phyloP scores from a whole-genome alignment of 306 rosid species.

The Inga laurina region DNA sequence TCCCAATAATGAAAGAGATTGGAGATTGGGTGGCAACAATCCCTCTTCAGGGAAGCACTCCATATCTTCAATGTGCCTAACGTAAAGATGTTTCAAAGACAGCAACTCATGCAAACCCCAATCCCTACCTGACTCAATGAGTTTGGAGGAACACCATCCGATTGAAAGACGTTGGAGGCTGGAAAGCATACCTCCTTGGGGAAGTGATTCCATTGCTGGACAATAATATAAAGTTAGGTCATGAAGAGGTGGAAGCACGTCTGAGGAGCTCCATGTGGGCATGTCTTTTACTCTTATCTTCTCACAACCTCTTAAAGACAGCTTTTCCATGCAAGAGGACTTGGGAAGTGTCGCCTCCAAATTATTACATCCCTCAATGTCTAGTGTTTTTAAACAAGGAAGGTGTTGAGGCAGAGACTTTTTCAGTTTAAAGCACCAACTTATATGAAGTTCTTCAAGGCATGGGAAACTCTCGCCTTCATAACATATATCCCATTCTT shows the following conservation, averaged over 20 bases:
- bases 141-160: rapidly evolving
- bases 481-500: too few relatives aligned
- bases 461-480: too few relatives aligned
- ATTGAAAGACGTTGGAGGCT: background rate
- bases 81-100: background rate
- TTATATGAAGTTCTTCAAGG: background rate
- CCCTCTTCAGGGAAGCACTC: background rate
- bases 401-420: slow-evolving; percentile 12
- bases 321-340: background rate
- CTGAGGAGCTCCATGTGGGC: background rate
- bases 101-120: background rate
- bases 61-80: background rate
- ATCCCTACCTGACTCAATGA: background rate
- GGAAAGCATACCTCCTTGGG: background rate
- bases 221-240: rapidly evolving
- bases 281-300: background rate
- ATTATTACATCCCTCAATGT: background rate
- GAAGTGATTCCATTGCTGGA: background rate
- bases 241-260: background rate
- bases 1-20: rapidly evolving
- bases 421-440: background rate
- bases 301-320: rapidly evolving
- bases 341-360: background rate
- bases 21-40: background rate
- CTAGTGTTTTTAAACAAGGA: background rate